A percentile compares a stretch with the other conserved stretches of the same genome.
phyloP scores from a whole-genome alignment of 805 yeast genomes.

The Kazachstania psychrophila region DNA sequence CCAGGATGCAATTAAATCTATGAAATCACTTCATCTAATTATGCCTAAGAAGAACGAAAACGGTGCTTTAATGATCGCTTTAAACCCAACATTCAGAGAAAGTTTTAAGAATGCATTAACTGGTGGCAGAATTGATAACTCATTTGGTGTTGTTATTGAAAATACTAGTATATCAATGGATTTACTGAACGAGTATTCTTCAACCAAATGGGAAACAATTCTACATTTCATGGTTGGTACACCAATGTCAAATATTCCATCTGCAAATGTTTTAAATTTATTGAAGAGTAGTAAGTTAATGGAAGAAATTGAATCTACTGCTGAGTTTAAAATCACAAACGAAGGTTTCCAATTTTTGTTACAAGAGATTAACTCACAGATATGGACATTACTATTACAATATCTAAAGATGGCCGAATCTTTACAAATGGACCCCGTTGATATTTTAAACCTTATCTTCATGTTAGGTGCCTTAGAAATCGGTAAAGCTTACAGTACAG shows the following conservation, averaged over 20 bases:
- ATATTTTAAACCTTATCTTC: slow-evolving; percentile 86
- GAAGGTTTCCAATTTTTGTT: slow-evolving; percentile 88
- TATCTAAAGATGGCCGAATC: slow-evolving; percentile 78
- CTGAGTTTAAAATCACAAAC: slow-evolving; percentile 64
- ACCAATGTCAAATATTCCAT: slow-evolving; percentile 57
- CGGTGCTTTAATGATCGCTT: slow-evolving; percentile 29
- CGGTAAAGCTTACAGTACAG: slow-evolving; percentile 74
- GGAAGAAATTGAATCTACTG: slow-evolving; percentile 46
- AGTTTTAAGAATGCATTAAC: slow-evolving; percentile 78
- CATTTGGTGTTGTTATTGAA: slow-evolving; percentile 68
- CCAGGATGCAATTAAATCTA: slow-evolving; percentile 68
- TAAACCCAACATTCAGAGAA: slow-evolving; percentile 65
- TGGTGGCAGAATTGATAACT: slow-evolving; percentile 57
- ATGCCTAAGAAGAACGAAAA: slow-evolving; percentile 27
- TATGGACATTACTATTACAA: slow-evolving; percentile 85
- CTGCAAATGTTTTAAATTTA: slow-evolving; percentile 70
- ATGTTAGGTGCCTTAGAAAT: slow-evolving; percentile 87
- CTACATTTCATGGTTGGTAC: slow-evolving; percentile 98
- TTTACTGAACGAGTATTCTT: slow-evolving; percentile 70
- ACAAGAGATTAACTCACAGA: slow-evolving; percentile 88
- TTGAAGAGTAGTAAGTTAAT: slow-evolving; percentile 76
- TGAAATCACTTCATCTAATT: slow-evolving; percentile 67
- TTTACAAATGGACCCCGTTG: slow-evolving; percentile 89
- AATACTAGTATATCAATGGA: slow-evolving; percentile 35
- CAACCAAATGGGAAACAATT: slow-evolving; percentile 88